phyloP scores from a whole-genome alignment of 1,139 yeast genomes.

The Blastobotrys malaysiensis region DNA sequence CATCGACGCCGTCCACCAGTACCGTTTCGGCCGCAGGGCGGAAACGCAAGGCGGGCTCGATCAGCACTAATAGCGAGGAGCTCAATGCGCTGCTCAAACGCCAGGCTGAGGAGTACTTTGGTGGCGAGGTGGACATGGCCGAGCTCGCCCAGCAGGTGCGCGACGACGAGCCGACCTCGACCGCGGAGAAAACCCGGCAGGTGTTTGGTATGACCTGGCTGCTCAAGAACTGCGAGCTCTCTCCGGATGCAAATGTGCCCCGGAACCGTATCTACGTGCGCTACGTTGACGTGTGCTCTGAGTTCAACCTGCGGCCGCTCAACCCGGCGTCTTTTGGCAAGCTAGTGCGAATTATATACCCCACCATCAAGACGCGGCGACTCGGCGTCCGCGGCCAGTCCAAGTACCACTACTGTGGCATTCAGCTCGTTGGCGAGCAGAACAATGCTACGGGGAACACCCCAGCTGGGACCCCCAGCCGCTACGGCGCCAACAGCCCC shows the following conservation, averaged over 20 bases:
- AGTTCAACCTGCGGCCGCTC: slow-evolving; percentile 59
- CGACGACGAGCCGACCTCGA: slow-evolving; percentile 39
- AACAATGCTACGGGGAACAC: slow-evolving; percentile 26
- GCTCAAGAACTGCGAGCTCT: slow-evolving; percentile 58
- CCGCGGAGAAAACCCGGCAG: slow-evolving; percentile 64
- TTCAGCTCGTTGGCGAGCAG: slow-evolving; percentile 53
- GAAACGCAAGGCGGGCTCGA: slow-evolving; percentile 17
- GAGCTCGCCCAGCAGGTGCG: slow-evolving; percentile 50
- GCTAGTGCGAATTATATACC: slow-evolving; percentile 67
- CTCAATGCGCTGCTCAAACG: slow-evolving; percentile 34
- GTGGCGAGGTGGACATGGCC: slow-evolving; percentile 40
- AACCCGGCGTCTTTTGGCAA: slow-evolving; percentile 89
- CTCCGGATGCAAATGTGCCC: slow-evolving; percentile 72
- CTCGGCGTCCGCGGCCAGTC: slow-evolving; percentile 87
- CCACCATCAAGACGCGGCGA: slow-evolving; percentile 72
- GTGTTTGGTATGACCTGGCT: slow-evolving; percentile 81
- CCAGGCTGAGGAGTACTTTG: slow-evolving; percentile 41
- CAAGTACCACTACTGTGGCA: slow-evolving; percentile 87
- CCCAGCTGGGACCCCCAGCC: slow-evolving; percentile 28
- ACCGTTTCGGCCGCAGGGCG: slow-evolving; percentile 6
- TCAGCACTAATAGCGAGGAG: slow-evolving; percentile 14
- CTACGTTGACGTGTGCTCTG: slow-evolving; percentile 70
- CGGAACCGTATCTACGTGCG: slow-evolving; percentile 77
- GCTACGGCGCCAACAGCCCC: slow-evolving; percentile 20
- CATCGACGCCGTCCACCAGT: not conserved